Conservation (phyloP, 805 yeast genomes). For the Cyberlindnera mycetangii region DNA sequence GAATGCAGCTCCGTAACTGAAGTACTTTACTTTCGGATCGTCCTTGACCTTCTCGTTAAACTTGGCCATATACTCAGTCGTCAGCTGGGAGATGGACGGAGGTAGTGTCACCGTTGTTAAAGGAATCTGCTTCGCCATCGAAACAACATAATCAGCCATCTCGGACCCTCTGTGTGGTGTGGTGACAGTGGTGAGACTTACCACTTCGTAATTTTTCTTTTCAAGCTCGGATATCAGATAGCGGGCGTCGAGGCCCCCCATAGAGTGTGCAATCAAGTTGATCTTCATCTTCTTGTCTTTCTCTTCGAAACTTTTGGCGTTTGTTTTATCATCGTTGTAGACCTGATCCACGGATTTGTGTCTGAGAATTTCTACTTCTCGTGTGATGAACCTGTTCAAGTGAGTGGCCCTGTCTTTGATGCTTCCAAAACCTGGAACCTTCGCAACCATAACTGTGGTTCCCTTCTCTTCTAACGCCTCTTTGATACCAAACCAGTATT, state of each 20-base stretch:
- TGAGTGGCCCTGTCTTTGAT: conserved; percentile 64
- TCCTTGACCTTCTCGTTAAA: conserved; percentile 55
- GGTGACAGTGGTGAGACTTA: conserved; percentile 76
- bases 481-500: conserved; percentile 83
- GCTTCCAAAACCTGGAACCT: conserved; percentile 79
- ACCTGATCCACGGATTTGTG: conserved; percentile 24
- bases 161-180: conserved; percentile 90
- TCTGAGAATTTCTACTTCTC: conserved; percentile 24
- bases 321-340: conserved; percentile 20
- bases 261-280: conserved; percentile 83
- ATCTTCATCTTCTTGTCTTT: conserved; percentile 43
- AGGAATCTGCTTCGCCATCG: conserved; percentile 28
- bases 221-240: conserved; percentile 60
- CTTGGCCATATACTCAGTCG: conserved; percentile 47
- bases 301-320: conserved; percentile 14
- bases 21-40: conserved; percentile 64
- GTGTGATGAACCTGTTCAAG: conserved; percentile 48
- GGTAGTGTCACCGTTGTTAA: conserved; percentile 29
- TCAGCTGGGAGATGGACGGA: conserved; percentile 58
- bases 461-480: conserved; percentile 60
- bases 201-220: conserved; percentile 49
- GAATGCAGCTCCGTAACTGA: conserved; percentile 80
- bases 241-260: conserved; percentile 91
- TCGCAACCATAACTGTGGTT: conserved; percentile 64
- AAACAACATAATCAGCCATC: conserved; percentile 67